phyloP scores from a whole-genome alignment of 140 eudicot species.

The Anethum foeniculum region DNA sequence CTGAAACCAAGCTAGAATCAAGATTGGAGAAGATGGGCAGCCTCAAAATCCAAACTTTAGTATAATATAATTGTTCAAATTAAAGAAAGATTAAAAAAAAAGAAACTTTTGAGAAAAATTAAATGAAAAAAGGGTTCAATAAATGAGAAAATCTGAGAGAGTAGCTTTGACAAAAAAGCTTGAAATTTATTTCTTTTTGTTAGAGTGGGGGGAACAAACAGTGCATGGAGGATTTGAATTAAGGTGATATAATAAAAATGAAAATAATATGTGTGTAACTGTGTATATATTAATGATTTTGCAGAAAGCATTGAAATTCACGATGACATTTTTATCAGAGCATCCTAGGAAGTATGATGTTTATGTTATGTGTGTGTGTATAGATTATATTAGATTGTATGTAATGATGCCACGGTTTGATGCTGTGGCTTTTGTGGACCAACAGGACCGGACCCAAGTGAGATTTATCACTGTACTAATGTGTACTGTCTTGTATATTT shows the following conservation, averaged over 20 bases:
- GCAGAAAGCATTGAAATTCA: neutral
- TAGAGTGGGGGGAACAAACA: slow-evolving; percentile 13
- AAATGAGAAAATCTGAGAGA: neutral
- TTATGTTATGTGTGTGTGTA: neutral
- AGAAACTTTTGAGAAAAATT: neutral
- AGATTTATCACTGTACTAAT: neutral
- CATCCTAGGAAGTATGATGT: slow-evolving; percentile 3
- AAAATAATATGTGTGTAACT: no score
- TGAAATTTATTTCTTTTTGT: neutral
- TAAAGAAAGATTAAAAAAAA: neutral
- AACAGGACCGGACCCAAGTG: neutral
- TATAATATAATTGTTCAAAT: neutral
- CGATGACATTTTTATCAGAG: slow-evolving; percentile 9
- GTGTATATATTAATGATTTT: neutral
- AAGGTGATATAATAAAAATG: neutral
- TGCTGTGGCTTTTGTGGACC: neutral
- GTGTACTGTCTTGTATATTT: neutral
- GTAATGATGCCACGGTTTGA: neutral
- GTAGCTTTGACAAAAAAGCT: slow-evolving; percentile 8
- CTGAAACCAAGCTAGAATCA: slow-evolving; percentile 8
- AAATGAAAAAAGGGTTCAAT: neutral
- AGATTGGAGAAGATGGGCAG: slow-evolving; percentile 5
- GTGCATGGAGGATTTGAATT: slow-evolving; percentile 2
- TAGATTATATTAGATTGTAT: neutral
- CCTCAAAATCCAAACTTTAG: neutral